Evolutionary conservation across 2,329 filamentous ascomycete species (phyloP), one percentile per base, ranked within the genome.

Genomic region (Monosporascus sp.): DNA sequence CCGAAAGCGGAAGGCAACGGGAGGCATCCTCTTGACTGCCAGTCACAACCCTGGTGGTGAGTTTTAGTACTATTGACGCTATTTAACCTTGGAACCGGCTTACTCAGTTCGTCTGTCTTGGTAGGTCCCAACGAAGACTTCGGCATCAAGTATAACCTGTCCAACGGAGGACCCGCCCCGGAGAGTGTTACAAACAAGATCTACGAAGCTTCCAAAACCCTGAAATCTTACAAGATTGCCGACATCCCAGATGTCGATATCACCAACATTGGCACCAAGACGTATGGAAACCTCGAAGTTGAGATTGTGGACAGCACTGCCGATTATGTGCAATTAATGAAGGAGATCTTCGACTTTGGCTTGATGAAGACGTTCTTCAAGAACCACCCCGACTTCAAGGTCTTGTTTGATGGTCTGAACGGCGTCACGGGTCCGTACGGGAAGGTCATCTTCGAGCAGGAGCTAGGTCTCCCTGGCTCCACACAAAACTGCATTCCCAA

Each of bases 141-240:
- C 66, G 94, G 94, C 64, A 99, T 99, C 85, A 99, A 99, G 79
- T 99, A 99, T 83, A 99, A 99, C 81, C 81, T 99, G 54, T 80
- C 90, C 71, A 97, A 99, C 68, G 94, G 94, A 65, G 94, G 92
- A 52, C 94, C 94, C 44, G 94, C 94, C 52, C 94, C 94, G 54
- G 94, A 99, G 74, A 87, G 89, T 51, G 90, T 99, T 61, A 99
- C 94, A 62, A 95, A 99, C 84, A 96, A 96, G 79, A 97, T 99
- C 72, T 97, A 83, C 77, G 90, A 93, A 65, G 84, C 86, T 56
- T 93, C 93, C 63, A 97, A 97, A 81, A 85, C 81, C 58, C 81
- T 99, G 63, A 89, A 84, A 45, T 90, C 88, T 49, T 99, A 97
- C 83, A 96, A 97, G 76, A 87, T 96, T 61, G 83, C 88, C 64